Conservation (phyloP, 2,329 filamentous ascomycete species). For the Fusarium incarnatum region DNA sequence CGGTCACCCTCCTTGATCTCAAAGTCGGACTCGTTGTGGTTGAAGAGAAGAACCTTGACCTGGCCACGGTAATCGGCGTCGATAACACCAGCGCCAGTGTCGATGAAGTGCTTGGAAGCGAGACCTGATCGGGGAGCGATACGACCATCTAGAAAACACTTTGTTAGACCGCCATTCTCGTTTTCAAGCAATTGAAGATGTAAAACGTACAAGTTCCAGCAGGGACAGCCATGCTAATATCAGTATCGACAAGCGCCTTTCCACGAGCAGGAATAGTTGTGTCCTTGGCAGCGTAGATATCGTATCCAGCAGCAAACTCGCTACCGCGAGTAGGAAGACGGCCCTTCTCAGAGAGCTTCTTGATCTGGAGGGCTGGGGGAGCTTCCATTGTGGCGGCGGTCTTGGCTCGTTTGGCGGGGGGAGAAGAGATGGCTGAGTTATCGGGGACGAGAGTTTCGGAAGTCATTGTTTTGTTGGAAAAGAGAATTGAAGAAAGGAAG, state of each 20-base stretch:
- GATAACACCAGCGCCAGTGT: conserved; percentile 95
- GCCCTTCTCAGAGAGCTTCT: conserved; percentile 86
- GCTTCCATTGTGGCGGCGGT: conserved; percentile 60
- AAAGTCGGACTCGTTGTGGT: conserved; percentile 87
- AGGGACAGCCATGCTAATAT: conserved; percentile 90
- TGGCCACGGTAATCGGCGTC: conserved; percentile 96
- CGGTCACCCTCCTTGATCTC: conserved; percentile 86
- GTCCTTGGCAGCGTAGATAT: conserved; percentile 84
- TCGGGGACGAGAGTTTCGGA: conserved; percentile 54
- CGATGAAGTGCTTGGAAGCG: conserved; percentile 94
- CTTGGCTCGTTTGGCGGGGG: conserved; percentile 84
- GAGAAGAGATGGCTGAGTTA: conserved; percentile 69
- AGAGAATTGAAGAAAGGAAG: conserved; percentile 17
- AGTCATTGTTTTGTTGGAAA: conserved; percentile 30
- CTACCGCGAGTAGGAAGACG: conserved; percentile 88
- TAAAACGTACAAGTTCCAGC: conserved; percentile 81
- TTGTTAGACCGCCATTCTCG: conserved; percentile 2
- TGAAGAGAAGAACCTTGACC: conserved; percentile 95
- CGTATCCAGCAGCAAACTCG: conserved; percentile 91
- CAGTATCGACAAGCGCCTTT: conserved; percentile 89
- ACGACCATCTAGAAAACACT: conserved; percentile 74
- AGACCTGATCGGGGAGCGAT: conserved; percentile 92
- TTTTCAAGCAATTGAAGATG: not conserved
- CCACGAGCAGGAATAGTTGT: conserved; percentile 83
- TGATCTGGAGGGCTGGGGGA: conserved; percentile 79